Percentiles rank a stretch among this genome's conserved stretches.
Conservation (phyloP, 495 filamentous ascomycete species). For the Aspergillus bertholletiae region DNA sequence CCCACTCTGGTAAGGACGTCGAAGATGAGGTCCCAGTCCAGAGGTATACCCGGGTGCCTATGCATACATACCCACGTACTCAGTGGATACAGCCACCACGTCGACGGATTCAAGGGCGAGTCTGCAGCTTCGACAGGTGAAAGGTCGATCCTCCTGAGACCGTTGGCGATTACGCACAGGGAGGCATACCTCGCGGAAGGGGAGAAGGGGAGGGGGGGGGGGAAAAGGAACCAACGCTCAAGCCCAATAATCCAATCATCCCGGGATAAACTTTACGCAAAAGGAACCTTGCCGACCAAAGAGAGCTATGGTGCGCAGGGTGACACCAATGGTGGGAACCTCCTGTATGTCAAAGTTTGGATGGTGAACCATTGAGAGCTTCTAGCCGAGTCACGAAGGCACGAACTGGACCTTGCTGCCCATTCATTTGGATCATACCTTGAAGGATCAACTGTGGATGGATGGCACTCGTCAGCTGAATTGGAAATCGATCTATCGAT, state of each 20-base stretch:
- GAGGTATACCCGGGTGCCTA: too few species aligned
- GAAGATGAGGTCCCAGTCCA: not conserved
- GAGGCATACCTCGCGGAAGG: not conserved
- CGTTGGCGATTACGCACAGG: not conserved
- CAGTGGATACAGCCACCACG: too few species aligned
- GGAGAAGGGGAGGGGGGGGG: not conserved
- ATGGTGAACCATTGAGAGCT: not conserved
- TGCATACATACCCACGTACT: too few species aligned
- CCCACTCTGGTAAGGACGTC: not conserved
- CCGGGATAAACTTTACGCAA: constrained; percentile 11
- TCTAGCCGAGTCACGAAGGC: constrained; percentile 6
- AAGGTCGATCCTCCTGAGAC: not conserved
- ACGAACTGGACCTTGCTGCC: constrained; percentile 8
- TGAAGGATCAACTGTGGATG: constrained; percentile 6
- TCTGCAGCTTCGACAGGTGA: not conserved
- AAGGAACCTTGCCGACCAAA: constrained; percentile 10
- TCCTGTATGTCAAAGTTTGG: not conserved
- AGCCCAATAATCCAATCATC: not conserved
- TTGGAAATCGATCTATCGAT: constrained; percentile 21
- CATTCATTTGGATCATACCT: not conserved
- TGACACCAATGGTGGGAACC: not conserved
- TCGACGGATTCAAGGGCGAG: too few species aligned
- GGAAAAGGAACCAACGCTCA: not conserved
- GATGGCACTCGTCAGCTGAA: constrained; percentile 10
- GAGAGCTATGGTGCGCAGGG: not conserved